Percentiles rank a stretch among this genome's conserved stretches.
These are phyloP conservation scores for Aspergillus brunneoviolaceus DNA, from an alignment of 2,329 filamentous ascomycete genomes.

Conservation along the genomic window DNA sequence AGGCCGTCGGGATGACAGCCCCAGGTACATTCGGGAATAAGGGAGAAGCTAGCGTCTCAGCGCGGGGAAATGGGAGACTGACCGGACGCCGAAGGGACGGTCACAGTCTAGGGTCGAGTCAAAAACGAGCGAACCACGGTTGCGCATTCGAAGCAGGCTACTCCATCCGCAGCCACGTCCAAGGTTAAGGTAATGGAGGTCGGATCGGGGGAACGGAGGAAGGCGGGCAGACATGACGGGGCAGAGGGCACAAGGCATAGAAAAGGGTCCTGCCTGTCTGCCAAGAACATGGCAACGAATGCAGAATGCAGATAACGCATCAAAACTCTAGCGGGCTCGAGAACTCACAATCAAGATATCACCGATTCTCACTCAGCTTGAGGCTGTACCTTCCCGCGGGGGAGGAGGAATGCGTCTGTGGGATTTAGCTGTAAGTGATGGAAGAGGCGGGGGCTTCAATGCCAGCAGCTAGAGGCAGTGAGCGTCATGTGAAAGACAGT, in stretches of 20 bases:
- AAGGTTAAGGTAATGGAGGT: conserved; percentile 10
- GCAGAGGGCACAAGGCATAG: conserved; percentile 3
- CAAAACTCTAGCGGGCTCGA: neutral
- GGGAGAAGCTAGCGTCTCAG: neutral
- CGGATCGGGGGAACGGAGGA: conserved; percentile 37
- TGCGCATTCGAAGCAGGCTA: conserved; percentile 14
- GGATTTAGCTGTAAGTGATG: neutral
- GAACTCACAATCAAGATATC: neutral
- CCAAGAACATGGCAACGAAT: conserved; percentile 15
- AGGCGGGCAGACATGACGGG: conserved; percentile 14
- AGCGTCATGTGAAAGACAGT: neutral
- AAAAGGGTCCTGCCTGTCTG: conserved; percentile 7
- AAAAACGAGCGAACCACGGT: conserved; percentile 13
- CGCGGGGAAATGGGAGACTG: conserved; percentile 3
- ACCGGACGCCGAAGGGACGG: neutral
- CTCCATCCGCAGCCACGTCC: conserved; percentile 16
- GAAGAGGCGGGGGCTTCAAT: neutral
- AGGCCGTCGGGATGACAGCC: neutral
- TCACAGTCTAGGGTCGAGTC: conserved; percentile 4
- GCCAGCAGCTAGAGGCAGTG: neutral
- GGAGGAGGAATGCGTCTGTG: neutral
- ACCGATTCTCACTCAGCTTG: neutral
- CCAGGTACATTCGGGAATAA: conserved; percentile 4
- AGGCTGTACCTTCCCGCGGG: neutral
- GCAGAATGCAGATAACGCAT: neutral